Evolutionary conservation across 352 stramenopile species (phyloP), one percentile per base, ranked within the genome.

Genomic region (Discostella stelligera): DNA sequence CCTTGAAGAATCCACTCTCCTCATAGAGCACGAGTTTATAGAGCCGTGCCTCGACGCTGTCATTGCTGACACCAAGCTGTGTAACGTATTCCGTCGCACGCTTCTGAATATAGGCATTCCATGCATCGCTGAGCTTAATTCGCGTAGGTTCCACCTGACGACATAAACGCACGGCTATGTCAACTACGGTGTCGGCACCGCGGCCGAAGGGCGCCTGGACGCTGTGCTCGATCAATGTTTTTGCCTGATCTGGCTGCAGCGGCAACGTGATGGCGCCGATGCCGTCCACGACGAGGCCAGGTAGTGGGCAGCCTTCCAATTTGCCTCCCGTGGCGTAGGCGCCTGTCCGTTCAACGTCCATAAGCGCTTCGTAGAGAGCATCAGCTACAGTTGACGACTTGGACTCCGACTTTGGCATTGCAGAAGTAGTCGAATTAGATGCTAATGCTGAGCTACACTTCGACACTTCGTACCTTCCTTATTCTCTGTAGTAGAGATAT

Each of bases 11-110:
- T 27, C 56, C 61, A 27, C 66, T 66, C 21, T 23, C 1, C 54
- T 76, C 66, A 44, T 74, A 79, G 11, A 79, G 50, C 20, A 79
- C 41, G 3, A 79, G 21, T 48, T 79, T 79, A 39, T 79, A 66
- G 7, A 66, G 23, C 32, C 48, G 20, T 16, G 59, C 27, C 18
- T 65, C n/a, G 2, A 65, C 59, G 7, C 18, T 11, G n/a, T 10
- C 20, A 39, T 32, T n/a, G 20, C 30, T 32, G 2, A 66, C 48
- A 14, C 58, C 58, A 18, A 66, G 21, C 6, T 9, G 18, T 1
- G 37, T 23, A 23, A 30, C 52, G 9, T 30, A 30, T 3, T 27
- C 10, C 52, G 11, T 32, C 52, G 6, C 59, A 5, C 49, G 8
- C 16, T 21, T 11, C 23, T 54, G n/a, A 18, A 66, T 14, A n/a